Evolutionary conservation across 2,329 filamentous ascomycete species (phyloP), one percentile per base, ranked within the genome.

Genomic region (Ophiocordyceps camponoti-leonardi): DNA sequence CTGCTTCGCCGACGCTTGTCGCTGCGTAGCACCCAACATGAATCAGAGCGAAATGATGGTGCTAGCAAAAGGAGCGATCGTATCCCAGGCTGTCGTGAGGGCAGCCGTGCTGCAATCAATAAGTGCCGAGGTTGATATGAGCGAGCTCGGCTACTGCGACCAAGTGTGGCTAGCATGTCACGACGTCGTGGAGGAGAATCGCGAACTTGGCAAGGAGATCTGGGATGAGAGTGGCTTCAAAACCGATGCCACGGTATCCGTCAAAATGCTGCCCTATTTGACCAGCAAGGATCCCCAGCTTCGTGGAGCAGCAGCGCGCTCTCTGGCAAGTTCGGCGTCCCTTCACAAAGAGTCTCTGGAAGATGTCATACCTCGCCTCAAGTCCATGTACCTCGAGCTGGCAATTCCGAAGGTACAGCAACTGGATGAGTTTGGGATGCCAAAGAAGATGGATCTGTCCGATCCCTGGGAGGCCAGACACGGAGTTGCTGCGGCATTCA

Each of bases 81-180:
- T 93, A 13, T 71, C 86, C 2, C 81, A 95, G 56, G 68, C 77
- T 7, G 76, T 83, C 43, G 87, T 96, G 33, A 77, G 92, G 48
- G 86, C 83, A 14, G 82, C 88, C 6, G 81, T 90, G 8, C 67
- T 98, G 39, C 90, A 95, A 61, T 84, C 84, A 7, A 90, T 96
- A 54, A 87, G 87, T 57, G 78, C 86, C 19, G 88, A 96, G 51
- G 79, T 98, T 42, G 90, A 96, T 59, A 75, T 98, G 68, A 88
- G 82, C 47, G 88, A 95, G 45, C 70, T 88, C 31, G 75, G 80
- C 28, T 92, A 87, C 56, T 92, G 83, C 3, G 82, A 92, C 49
- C 85, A 96, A 58, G 83, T 98, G 20, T 98, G 87, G 87, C 72
- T 98, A 40, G 85, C 85, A 41, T 90, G 81, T 56, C 88, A 98